A percentile compares a stretch with the other conserved stretches of the same genome.
These are phyloP conservation scores for Salix suchowensis DNA, from an alignment of 345 rosid genomes.

Conservation along the genomic window DNA sequence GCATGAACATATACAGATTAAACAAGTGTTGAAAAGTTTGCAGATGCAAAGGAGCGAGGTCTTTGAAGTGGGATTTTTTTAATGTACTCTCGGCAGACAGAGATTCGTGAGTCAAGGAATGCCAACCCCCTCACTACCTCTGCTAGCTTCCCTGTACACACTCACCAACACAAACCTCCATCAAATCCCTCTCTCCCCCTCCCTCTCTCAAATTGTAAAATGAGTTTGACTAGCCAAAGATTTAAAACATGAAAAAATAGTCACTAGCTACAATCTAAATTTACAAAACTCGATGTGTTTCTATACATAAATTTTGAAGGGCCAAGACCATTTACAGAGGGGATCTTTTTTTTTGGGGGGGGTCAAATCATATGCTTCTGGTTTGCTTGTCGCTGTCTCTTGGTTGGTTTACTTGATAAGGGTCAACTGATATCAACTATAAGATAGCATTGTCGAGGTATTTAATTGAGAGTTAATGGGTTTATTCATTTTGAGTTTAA, in stretches of 20 bases:
- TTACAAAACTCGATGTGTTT: neutral
- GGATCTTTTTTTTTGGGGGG: neutral
- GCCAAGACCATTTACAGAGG: neutral
- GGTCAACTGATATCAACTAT: no score
- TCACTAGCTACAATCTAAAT: neutral
- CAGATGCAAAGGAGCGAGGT: constrained; percentile 26
- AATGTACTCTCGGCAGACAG: constrained; percentile 56
- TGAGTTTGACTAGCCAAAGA: neutral
- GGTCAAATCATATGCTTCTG: no score
- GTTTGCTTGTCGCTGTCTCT: neutral
- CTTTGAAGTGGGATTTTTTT: neutral
- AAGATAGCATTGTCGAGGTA: no score
- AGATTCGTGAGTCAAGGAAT: constrained; percentile 84
- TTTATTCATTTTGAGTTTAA: no score
- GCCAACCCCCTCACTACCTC: constrained; percentile 26
- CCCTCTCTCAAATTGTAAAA: neutral
- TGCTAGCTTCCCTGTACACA: neutral
- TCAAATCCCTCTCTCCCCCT: neutral
- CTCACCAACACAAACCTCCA: neutral
- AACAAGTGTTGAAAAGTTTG: constrained; percentile 4
- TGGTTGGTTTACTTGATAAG: neutral
- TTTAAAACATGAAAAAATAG: neutral
- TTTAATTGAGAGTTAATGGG: no score
- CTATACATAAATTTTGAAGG: neutral
- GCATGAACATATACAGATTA: neutral